Evolutionary conservation across 225 moss, liverwort and hornwort genomes (phyloP).

Genomic region (Neckera pumila): DNA sequence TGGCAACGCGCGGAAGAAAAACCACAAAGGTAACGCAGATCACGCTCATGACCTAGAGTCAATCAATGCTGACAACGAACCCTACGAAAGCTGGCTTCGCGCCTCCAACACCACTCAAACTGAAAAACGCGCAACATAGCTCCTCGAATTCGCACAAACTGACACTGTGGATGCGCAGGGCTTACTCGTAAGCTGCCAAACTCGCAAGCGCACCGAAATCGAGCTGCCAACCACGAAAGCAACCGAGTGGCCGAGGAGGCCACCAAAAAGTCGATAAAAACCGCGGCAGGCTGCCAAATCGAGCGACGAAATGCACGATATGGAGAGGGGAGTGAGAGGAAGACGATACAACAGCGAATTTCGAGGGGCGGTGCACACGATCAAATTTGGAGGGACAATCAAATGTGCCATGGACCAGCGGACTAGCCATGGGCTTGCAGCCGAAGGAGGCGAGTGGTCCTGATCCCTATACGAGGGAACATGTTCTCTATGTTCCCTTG

Average conservation of each 20-base stretch:
- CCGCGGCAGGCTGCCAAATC: background rate
- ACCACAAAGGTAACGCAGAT: background rate
- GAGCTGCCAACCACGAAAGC: background rate
- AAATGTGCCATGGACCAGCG: background rate
- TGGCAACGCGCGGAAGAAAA: background rate
- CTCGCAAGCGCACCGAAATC: background rate
- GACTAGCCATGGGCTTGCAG: background rate
- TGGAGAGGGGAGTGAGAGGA: background rate
- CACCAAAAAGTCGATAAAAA: background rate
- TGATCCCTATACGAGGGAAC: background rate
- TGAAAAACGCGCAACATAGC: background rate
- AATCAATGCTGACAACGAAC: background rate
- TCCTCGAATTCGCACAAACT: background rate
- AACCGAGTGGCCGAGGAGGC: background rate
- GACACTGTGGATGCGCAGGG: background rate
- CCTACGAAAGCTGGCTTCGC: background rate
- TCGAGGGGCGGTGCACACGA: background rate
- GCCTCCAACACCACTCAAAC: background rate
- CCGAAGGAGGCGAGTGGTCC: background rate
- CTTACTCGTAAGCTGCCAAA: background rate
- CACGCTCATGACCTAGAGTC: background rate
- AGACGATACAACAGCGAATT: background rate
- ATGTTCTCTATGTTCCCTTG: background rate
- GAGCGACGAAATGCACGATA: background rate
- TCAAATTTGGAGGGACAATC: background rate